Conservation (phyloP, 2,329 filamentous ascomycete species). For the Eutypella sp. region DNA sequence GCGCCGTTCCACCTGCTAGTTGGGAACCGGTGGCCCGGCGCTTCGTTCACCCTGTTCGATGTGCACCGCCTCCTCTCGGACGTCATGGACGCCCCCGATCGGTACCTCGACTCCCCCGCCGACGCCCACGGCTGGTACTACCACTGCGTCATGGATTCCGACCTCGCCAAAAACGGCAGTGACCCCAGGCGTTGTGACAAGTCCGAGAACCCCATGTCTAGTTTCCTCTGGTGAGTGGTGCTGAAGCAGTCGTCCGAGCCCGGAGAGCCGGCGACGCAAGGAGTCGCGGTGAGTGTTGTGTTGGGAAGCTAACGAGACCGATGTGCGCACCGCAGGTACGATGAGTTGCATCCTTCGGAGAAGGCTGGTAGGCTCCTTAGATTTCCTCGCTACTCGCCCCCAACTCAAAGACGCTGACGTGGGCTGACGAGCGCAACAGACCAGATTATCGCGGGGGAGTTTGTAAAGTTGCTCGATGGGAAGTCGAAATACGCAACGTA, state of each 20-base stretch:
- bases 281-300: too few relatives aligned
- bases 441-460: constrained; percentile 35
- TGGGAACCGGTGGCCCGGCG: constrained; percentile 48
- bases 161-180: too few relatives aligned
- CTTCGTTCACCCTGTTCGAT: constrained; percentile 62
- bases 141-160: too few relatives aligned
- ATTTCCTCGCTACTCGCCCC: constrained; percentile 13
- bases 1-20: constrained; percentile 41
- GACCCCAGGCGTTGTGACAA: constrained; percentile 29
- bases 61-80: constrained; percentile 61
- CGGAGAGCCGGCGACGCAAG: too few relatives aligned
- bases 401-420: constrained; percentile 1
- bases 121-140: constrained; percentile 57
- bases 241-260: too few relatives aligned
- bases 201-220: constrained; percentile 42
- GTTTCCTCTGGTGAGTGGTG: constrained; percentile 58
- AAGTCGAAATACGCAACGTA: constrained; percentile 36
- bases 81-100: constrained; percentile 54
- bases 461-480: constrained; percentile 35
- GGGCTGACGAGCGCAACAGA: constrained; percentile 17
- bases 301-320: background rate
- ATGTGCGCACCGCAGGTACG: constrained; percentile 36
- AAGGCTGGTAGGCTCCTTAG: constrained; percentile 45
- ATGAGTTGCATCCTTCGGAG: constrained; percentile 67
- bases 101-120: constrained; percentile 59